Conservation (phyloP, 805 yeast genomes). For the Kregervanrija pseudodelftensis region DNA sequence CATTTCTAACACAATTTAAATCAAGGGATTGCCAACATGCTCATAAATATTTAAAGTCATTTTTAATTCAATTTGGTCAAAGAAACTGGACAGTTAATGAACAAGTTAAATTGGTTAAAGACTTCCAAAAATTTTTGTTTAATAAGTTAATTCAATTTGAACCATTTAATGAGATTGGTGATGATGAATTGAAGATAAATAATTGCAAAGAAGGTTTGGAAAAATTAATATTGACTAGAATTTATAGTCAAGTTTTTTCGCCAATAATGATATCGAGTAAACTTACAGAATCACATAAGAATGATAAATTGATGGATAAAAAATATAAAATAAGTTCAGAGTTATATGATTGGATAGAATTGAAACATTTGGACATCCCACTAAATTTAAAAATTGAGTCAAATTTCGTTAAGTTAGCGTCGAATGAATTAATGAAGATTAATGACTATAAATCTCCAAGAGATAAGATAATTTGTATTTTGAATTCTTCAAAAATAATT, state of each 20-base stretch:
- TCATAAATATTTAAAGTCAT: constrained; percentile 78
- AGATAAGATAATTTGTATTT: constrained; percentile 84
- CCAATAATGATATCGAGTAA: constrained; percentile 43
- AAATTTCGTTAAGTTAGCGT: constrained; percentile 59
- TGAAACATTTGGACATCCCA: constrained; percentile 73
- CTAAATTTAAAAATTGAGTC: constrained; percentile 37
- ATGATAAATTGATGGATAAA: constrained; percentile 61
- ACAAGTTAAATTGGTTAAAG: constrained; percentile 67
- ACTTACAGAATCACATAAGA: constrained; percentile 48
- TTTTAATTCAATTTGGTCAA: constrained; percentile 66
- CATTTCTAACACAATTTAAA: constrained; percentile 64
- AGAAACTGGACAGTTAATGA: constrained; percentile 69
- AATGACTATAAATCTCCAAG: constrained; percentile 86
- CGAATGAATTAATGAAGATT: constrained; percentile 68
- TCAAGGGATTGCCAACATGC: constrained; percentile 80
- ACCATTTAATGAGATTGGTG: constrained; percentile 62
- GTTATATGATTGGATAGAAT: constrained; percentile 50
- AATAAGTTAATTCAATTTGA: constrained; percentile 53
- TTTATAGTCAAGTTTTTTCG: constrained; percentile 72
- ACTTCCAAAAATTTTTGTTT: constrained; percentile 68
- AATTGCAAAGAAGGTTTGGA: constrained; percentile 90
- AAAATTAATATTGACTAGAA: constrained; percentile 81
- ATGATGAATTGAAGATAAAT: constrained; percentile 46
- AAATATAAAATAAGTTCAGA: constrained; percentile 39
- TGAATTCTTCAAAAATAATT: constrained; percentile 88